Evolutionary conservation across 75 land plant species (phyloP).

Genomic region (Ceratopteris richardii): DNA sequence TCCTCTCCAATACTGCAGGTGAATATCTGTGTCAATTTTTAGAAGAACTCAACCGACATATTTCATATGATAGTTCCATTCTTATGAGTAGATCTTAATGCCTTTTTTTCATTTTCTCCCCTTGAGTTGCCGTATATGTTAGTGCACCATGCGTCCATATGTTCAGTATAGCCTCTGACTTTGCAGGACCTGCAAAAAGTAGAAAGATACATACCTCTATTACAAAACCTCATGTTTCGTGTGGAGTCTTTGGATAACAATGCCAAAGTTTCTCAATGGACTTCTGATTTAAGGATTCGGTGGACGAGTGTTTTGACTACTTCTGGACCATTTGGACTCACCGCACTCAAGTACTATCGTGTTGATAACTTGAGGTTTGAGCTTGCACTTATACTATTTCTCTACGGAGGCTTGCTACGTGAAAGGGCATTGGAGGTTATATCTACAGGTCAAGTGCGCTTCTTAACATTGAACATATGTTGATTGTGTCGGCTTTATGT

Average conservation of each 20-base stretch:
- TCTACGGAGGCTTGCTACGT: constrained; percentile 53
- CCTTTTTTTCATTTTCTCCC: too few relatives aligned
- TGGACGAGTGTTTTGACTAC: constrained; percentile 61
- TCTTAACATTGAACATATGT: too few relatives aligned
- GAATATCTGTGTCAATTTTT: too few relatives aligned
- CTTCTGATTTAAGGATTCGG: constrained; percentile 37
- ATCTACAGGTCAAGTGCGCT: constrained; percentile 33
- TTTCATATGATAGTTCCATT: too few relatives aligned
- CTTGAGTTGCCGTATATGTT: too few relatives aligned
- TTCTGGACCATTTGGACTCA: constrained; percentile 31
- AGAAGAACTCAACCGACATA: too few relatives aligned
- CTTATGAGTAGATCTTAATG: too few relatives aligned
- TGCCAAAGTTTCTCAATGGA: constrained; percentile 34
- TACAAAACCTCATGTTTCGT: constrained; percentile 47
- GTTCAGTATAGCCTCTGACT: too few relatives aligned
- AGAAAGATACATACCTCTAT: constrained; percentile 54
- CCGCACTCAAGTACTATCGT: constrained; percentile 44
- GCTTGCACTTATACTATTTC: constrained; percentile 52
- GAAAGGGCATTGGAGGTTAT: constrained; percentile 56
- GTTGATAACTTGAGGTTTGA: constrained; percentile 54
- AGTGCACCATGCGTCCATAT: too few relatives aligned
- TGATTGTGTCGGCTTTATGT: too few relatives aligned
- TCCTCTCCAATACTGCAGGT: constrained; percentile 57
- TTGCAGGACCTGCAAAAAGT: constrained; percentile 64
- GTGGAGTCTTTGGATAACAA: constrained; percentile 25